Conservation (phyloP, 176 grass and related monocot genomes). For the Poa pratensis region DNA sequence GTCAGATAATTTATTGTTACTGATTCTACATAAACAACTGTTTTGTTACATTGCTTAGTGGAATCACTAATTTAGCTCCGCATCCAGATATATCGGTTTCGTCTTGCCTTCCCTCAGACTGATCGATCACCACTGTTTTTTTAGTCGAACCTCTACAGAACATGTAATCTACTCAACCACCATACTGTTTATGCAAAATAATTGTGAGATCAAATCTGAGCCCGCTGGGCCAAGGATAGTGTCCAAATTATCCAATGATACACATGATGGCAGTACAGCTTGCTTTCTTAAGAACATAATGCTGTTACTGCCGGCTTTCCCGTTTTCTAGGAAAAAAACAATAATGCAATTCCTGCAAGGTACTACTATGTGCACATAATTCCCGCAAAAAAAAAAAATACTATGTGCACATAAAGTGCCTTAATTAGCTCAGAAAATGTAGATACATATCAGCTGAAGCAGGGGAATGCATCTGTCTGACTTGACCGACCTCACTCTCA, state of each 20-base stretch:
- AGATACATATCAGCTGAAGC: constrained; percentile 8
- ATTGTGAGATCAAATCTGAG: not conserved
- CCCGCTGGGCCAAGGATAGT: not conserved
- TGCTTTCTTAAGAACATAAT: not conserved
- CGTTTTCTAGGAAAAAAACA: not conserved
- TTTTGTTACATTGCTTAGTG: not conserved
- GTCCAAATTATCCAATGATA: not conserved
- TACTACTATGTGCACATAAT: no score
- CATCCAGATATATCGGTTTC: not conserved
- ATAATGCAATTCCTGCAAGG: not conserved
- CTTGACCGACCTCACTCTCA: not conserved
- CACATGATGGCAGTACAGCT: not conserved
- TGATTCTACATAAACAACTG: not conserved
- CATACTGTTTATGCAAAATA: not conserved
- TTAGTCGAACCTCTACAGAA: not conserved
- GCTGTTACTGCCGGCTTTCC: not conserved
- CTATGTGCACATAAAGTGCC: not conserved
- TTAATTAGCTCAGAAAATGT: not conserved
- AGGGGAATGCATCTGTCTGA: constrained; percentile 29
- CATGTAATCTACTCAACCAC: not conserved
- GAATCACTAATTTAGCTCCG: not conserved
- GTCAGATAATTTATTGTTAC: constrained; percentile 17
- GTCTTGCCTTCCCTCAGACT: not conserved
- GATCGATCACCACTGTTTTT: not conserved
- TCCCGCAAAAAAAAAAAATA: not conserved